Evolutionary conservation across 83 land plant species (phyloP).

Genomic region (Picea engelmannii): DNA sequence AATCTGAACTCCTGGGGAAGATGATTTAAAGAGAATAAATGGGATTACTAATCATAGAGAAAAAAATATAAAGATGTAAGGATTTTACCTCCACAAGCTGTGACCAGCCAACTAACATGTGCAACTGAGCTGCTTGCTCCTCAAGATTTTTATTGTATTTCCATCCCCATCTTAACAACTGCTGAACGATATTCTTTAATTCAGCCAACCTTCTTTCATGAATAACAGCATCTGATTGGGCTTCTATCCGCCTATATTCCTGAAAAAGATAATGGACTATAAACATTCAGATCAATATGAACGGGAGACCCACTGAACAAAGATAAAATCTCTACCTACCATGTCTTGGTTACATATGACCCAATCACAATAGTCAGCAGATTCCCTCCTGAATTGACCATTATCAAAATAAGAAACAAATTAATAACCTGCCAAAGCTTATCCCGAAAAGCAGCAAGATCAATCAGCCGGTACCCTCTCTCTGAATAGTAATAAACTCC

Average conservation of each 20-base stretch:
- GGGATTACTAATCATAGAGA: neutral
- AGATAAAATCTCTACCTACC: neutral
- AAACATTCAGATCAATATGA: conserved; percentile 23
- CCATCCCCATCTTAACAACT: conserved; percentile 95
- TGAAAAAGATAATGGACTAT: conserved; percentile 18
- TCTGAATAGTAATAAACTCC: conserved; percentile 90
- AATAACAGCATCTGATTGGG: conserved; percentile 47
- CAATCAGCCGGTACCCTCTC: conserved; percentile 92
- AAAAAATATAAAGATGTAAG: neutral
- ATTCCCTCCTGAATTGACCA: neutral
- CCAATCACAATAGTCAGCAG: neutral
- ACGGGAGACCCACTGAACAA: neutral
- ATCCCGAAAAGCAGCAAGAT: conserved; percentile 80
- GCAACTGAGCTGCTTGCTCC: conserved; percentile 96
- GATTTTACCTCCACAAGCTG: conserved; percentile 85
- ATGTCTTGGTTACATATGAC: neutral
- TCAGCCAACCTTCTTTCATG: conserved; percentile 63
- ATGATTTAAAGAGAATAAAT: no score
- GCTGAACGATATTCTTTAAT: conserved; percentile 72
- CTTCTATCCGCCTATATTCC: conserved; percentile 46
- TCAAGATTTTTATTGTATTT: conserved; percentile 89
- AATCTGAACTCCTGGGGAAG: neutral
- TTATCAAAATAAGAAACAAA: neutral
- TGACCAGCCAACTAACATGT: conserved; percentile 94
- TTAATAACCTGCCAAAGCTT: conserved; percentile 83